Percentiles rank a stretch among this genome's conserved stretches.
Conservation (phyloP, 192 early-diverging fungal genomes). For the Coemansia sp. region DNA sequence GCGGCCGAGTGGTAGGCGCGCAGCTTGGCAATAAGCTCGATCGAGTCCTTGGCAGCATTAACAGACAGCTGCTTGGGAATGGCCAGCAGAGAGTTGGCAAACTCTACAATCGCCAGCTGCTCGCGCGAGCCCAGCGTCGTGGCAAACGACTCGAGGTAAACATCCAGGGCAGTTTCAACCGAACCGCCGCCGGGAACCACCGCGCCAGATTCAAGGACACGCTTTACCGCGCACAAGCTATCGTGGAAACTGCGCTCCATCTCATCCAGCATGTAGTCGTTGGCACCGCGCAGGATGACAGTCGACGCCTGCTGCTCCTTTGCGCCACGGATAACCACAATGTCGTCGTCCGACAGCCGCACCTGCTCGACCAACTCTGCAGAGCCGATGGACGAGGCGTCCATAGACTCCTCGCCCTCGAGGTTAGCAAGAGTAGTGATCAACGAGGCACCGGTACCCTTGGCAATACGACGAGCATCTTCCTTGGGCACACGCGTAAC, state of each 20-base stretch:
- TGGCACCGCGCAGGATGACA: constrained; percentile 96
- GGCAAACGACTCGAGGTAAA: constrained; percentile 98
- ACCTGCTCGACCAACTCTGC: constrained; percentile 98
- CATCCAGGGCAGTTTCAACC: constrained; percentile 91
- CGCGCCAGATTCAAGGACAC: constrained; percentile 90
- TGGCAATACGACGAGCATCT: constrained; percentile 95
- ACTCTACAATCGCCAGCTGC: constrained; percentile 97
- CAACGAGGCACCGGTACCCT: constrained; percentile 93
- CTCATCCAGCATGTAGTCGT: constrained; percentile 99
- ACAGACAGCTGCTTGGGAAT: constrained; percentile 98
- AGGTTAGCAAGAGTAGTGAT: constrained; percentile 94
- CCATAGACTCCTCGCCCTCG: constrained; percentile 97
- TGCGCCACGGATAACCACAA: constrained; percentile 81
- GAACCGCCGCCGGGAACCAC: constrained; percentile 98
- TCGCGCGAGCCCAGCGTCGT: constrained; percentile 94
- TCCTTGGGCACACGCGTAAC: constrained; percentile 96
- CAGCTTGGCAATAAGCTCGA: constrained; percentile 93
- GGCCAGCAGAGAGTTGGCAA: constrained; percentile 87
- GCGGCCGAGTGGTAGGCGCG: constrained; percentile 94
- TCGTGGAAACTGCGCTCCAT: constrained; percentile 99
- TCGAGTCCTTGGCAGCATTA: constrained; percentile 98
- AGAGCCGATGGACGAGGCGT: constrained; percentile 78
- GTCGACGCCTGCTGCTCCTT: constrained; percentile 76
- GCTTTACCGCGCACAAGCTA: constrained; percentile 91
- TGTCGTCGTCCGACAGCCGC: constrained; percentile 97